These are phyloP conservation scores for Tetraselmis striata DNA, from an alignment of 139 green algal species.

Conservation along the genomic window DNA sequence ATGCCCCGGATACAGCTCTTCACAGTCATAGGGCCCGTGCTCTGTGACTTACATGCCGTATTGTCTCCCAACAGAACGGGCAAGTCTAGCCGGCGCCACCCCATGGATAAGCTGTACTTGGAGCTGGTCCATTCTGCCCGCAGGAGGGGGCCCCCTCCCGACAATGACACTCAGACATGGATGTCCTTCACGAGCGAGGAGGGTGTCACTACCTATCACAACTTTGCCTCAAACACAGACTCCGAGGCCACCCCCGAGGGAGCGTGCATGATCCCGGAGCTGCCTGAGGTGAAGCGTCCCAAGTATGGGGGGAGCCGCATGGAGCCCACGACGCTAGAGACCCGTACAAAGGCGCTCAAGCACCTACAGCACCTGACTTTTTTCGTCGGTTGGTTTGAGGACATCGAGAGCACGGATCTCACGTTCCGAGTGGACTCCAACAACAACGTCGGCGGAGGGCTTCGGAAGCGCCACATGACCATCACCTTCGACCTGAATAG, in stretches of 20 bases:
- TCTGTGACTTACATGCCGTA: no score
- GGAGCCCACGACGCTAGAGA: background rate
- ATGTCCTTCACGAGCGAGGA: background rate
- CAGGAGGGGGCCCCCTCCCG: no score
- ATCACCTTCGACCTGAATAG: background rate
- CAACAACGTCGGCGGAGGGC: background rate
- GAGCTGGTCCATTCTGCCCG: background rate
- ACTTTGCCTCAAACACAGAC: background rate
- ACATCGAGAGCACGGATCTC: background rate
- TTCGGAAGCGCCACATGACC: background rate
- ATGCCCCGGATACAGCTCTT: no score
- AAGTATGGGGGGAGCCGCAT: background rate
- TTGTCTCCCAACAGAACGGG: no score
- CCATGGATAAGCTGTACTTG: background rate
- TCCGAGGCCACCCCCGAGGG: background rate
- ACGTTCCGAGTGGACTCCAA: background rate
- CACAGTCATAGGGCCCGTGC: no score
- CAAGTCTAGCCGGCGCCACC: background rate
- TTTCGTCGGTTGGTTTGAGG: background rate
- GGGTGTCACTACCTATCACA: background rate
- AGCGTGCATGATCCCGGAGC: background rate
- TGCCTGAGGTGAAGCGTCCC: background rate
- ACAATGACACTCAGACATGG: background rate
- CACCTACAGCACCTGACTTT: background rate
- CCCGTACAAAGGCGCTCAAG: background rate